These are phyloP conservation scores for Apophysomyces elegans DNA, from an alignment of 371 early-diverging fungal species.

Conservation along the genomic window DNA sequence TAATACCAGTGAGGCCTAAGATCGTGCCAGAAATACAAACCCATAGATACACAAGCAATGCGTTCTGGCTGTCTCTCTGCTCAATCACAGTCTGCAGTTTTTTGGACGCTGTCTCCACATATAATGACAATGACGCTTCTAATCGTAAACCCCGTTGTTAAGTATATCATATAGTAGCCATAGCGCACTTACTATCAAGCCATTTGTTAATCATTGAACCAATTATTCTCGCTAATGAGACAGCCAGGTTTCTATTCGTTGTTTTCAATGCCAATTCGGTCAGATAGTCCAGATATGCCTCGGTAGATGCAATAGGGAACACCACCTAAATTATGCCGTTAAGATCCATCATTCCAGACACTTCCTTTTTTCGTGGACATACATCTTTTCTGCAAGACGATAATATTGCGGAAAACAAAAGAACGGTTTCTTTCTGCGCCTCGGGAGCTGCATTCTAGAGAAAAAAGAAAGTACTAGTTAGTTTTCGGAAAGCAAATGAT, in stretches of 20 bases:
- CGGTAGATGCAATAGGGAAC: constrained; percentile 56
- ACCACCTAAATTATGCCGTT: constrained; percentile 26
- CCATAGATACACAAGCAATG: constrained; percentile 47
- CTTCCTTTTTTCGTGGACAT: constrained; percentile 9
- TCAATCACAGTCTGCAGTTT: constrained; percentile 30
- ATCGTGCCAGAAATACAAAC: constrained; percentile 16
- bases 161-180: background rate
- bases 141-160: background rate
- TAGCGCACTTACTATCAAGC: constrained; percentile 46
- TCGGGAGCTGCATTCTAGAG: constrained; percentile 29
- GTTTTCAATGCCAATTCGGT: constrained; percentile 51
- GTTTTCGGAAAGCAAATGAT: background rate
- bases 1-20: background rate
- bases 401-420: constrained; percentile 58
- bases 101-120: constrained; percentile 32
- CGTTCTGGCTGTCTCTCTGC: constrained; percentile 22
- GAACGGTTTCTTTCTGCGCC: constrained; percentile 51
- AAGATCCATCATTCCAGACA: too few species aligned
- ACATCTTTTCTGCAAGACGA: constrained; percentile 64
- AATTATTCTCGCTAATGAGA: constrained; percentile 52
- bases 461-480: background rate
- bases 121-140: constrained; percentile 39
- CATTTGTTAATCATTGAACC: constrained; percentile 69
- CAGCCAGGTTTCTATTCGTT: constrained; percentile 36
- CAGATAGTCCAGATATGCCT: constrained; percentile 51